phyloP scores from a whole-genome alignment of 2,329 filamentous ascomycete genomes.

The Neopestalotiopsis clavispora region DNA sequence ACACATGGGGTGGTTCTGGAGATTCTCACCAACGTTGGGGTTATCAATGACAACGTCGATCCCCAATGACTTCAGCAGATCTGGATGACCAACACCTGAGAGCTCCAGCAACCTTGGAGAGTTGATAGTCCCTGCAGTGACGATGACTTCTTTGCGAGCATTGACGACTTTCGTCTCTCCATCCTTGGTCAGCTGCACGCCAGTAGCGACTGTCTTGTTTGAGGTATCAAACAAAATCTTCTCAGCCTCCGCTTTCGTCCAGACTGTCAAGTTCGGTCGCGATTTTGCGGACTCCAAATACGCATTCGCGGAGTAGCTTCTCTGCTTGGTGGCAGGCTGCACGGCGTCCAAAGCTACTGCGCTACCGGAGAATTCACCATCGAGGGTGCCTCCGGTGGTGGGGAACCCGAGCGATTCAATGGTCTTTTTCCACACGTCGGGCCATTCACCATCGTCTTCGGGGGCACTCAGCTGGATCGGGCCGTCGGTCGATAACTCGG shows the following conservation, averaged over 20 bases:
- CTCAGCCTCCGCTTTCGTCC: constrained; percentile 16
- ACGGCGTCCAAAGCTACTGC: constrained; percentile 20
- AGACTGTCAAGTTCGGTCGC: constrained; percentile 21
- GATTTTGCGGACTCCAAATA: constrained; percentile 18
- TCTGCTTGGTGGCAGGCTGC: constrained; percentile 13
- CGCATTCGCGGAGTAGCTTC: constrained; percentile 22
- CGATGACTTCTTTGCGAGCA: constrained; percentile 45
- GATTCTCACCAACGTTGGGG: constrained; percentile 44
- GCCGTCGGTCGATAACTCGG: background rate
- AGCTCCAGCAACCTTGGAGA: constrained; percentile 49
- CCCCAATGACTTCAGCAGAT: constrained; percentile 37
- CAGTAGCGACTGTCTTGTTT: background rate
- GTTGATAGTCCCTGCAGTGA: constrained; percentile 47
- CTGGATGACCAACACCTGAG: constrained; percentile 43
- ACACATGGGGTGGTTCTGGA: constrained; percentile 39
- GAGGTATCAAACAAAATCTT: constrained; percentile 20
- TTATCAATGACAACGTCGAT: constrained; percentile 39
- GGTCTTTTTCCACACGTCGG: constrained; percentile 18
- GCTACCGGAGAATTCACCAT: constrained; percentile 14
- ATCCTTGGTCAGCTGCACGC: constrained; percentile 12
- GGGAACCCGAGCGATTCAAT: constrained; percentile 20
- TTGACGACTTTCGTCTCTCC: constrained; percentile 24
- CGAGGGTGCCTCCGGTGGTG: constrained; percentile 12
- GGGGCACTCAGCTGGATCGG: constrained; percentile 18
- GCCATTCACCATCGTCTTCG: constrained; percentile 18